phyloP scores from a whole-genome alignment of 108 stramenopile species.

The Seminavis robusta region DNA sequence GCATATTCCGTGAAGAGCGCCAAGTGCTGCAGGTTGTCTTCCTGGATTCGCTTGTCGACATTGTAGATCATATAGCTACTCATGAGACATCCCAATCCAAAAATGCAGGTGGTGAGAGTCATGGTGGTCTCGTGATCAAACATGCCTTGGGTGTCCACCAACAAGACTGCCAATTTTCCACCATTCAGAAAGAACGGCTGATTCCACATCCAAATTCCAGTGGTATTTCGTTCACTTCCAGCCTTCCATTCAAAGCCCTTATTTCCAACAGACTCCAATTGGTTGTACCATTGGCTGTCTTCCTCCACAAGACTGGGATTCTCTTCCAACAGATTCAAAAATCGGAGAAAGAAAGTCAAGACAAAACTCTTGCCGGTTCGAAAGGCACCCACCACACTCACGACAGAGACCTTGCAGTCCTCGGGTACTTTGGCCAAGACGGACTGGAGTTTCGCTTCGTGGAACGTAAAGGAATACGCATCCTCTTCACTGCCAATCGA shows the following conservation, averaged over 20 bases:
- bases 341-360: slow-evolving; percentile 93
- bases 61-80: slow-evolving; percentile 97
- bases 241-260: slow-evolving; percentile 93
- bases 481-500: slow-evolving; percentile 80
- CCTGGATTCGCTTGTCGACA: slow-evolving; percentile 96
- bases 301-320: neutral
- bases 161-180: slow-evolving; percentile 77
- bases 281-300: slow-evolving; percentile 59
- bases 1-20: slow-evolving; percentile 98
- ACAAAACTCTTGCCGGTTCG: slow-evolving; percentile 97
- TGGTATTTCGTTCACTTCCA: slow-evolving; percentile 92
- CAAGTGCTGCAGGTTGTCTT: slow-evolving; percentile 98
- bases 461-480: slow-evolving; percentile 77
- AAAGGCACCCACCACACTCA: slow-evolving; percentile 97
- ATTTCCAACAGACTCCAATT: slow-evolving; percentile 56
- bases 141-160: slow-evolving; percentile 99
- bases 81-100: slow-evolving; percentile 92
- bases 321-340: slow-evolving; percentile 48
- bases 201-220: slow-evolving; percentile 99
- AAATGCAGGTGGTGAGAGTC: slow-evolving; percentile 95
- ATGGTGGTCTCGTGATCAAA: slow-evolving; percentile 99
- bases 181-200: slow-evolving; percentile 85
- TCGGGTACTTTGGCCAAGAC: slow-evolving; percentile 72
- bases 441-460: slow-evolving; percentile 73
- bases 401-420: slow-evolving; percentile 89